phyloP scores from a whole-genome alignment of 2,329 filamentous ascomycete species.

The Talaromyces sp. region DNA sequence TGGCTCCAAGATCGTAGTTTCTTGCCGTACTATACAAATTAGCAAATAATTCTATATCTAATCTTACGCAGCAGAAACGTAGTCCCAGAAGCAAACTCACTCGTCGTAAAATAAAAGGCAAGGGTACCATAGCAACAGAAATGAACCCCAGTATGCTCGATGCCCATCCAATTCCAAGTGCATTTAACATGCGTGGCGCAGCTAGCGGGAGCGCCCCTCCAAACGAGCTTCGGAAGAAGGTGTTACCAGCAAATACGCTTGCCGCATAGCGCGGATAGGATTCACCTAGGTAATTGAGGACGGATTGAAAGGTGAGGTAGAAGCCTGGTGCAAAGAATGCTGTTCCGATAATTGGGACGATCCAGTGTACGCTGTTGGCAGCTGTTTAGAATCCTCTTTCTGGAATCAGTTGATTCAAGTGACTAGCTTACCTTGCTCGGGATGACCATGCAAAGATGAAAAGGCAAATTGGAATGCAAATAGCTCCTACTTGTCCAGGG shows the following conservation, averaged over 20 bases:
- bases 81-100: no score
- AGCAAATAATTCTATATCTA: no score
- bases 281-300: constrained; percentile 59
- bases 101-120: constrained; percentile 22
- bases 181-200: constrained; percentile 46
- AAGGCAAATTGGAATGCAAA: neutral
- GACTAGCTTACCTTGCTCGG: neutral
- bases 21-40: no score
- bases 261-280: constrained; percentile 44
- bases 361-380: constrained; percentile 44
- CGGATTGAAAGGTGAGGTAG: constrained; percentile 48
- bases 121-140: constrained; percentile 44
- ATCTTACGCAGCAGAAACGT: no score
- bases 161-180: constrained; percentile 46
- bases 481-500: neutral
- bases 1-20: no score
- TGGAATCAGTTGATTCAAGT: no score
- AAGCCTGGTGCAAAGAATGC: constrained; percentile 52
- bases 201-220: constrained; percentile 59
- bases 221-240: constrained; percentile 50
- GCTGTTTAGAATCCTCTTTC: no score
- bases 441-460: neutral
- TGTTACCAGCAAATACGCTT: constrained; percentile 49
- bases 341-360: constrained; percentile 56
- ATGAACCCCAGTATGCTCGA: constrained; percentile 53